These are phyloP conservation scores for Abelmoschus esculentus DNA, from an alignment of 345 rosid genomes.

Conservation along the genomic window DNA sequence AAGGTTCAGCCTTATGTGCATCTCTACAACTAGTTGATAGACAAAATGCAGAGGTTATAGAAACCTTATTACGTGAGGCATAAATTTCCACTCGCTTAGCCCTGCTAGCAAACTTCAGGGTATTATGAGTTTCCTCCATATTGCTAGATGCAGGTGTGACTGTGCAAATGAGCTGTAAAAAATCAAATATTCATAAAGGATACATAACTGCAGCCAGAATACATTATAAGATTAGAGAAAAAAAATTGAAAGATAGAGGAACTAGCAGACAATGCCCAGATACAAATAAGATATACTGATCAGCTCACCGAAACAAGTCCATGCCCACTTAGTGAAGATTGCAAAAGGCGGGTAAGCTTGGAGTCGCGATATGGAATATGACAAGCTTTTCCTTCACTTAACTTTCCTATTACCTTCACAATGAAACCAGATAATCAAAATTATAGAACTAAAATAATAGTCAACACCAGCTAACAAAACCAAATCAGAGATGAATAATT, in stretches of 20 bases:
- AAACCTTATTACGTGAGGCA: slow-evolving; percentile 95
- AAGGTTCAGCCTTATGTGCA: slow-evolving; percentile 15
- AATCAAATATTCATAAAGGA: background rate
- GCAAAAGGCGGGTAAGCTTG: slow-evolving; percentile 97
- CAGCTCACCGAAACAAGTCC: slow-evolving; percentile 97
- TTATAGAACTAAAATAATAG: slow-evolving; percentile 7
- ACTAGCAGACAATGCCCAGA: background rate
- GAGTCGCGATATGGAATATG: slow-evolving; percentile 99
- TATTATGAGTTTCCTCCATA: slow-evolving; percentile 97
- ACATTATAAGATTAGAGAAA: background rate
- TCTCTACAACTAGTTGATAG: background rate
- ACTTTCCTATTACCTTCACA: slow-evolving; percentile 90
- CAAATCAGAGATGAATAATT: background rate
- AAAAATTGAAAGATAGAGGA: background rate
- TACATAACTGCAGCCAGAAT: background rate
- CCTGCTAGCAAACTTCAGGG: slow-evolving; percentile 93
- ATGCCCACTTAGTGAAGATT: slow-evolving; percentile 92
- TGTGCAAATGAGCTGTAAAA: slow-evolving; percentile 87
- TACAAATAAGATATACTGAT: background rate
- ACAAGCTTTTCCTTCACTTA: slow-evolving; percentile 97
- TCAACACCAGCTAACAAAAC: background rate
- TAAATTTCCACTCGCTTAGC: slow-evolving; percentile 94
- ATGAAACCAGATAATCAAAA: slow-evolving; percentile 16
- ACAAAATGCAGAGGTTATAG: slow-evolving; percentile 8
- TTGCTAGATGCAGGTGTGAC: slow-evolving; percentile 98